Conservation (phyloP, 2,329 filamentous ascomycete genomes). For the Hymenoscyphus salicellus region DNA sequence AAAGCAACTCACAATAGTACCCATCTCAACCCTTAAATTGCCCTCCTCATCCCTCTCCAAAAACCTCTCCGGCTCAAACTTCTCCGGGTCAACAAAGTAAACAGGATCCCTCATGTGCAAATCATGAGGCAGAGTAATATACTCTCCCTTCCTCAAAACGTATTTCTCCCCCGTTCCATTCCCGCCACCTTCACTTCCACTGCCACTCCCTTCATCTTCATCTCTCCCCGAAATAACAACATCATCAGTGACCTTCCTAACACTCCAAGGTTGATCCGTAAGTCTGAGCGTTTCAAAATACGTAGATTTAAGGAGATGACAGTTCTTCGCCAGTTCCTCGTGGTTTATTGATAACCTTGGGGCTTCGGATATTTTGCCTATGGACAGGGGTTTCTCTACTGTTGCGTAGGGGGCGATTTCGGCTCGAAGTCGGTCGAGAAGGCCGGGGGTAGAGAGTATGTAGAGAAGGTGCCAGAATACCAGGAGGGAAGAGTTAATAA, state of each 20-base stretch:
- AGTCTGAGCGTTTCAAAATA: slow-evolving; percentile 47
- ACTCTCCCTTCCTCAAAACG: slow-evolving; percentile 41
- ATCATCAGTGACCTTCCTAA: slow-evolving; percentile 41
- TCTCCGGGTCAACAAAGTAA: slow-evolving; percentile 40
- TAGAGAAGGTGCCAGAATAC: slow-evolving; percentile 51
- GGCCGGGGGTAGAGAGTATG: slow-evolving; percentile 41
- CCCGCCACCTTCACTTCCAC: slow-evolving; percentile 21
- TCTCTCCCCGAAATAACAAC: slow-evolving; percentile 25
- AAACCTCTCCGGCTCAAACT: slow-evolving; percentile 45
- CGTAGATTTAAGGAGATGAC: slow-evolving; percentile 45
- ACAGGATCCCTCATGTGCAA: slow-evolving; percentile 42
- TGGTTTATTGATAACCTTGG: slow-evolving; percentile 42
- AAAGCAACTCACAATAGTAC: slow-evolving; percentile 36
- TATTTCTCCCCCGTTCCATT: slow-evolving; percentile 32
- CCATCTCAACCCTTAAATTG: slow-evolving; percentile 38
- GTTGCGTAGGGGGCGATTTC: slow-evolving; percentile 45
- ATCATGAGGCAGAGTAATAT: slow-evolving; percentile 44
- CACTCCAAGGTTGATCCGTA: slow-evolving; percentile 42
- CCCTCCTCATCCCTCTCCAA: slow-evolving; percentile 41
- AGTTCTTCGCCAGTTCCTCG: slow-evolving; percentile 42
- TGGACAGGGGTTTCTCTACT: slow-evolving; percentile 34
- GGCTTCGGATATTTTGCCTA: slow-evolving; percentile 32
- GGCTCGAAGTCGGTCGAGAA: slow-evolving; percentile 42
- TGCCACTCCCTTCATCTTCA: neutral
- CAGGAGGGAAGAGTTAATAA: slow-evolving; percentile 50